Base-by-base conservation (phyloP, 2,329 filamentous ascomycete species). In the Ophiostoma piceae region DNA sequence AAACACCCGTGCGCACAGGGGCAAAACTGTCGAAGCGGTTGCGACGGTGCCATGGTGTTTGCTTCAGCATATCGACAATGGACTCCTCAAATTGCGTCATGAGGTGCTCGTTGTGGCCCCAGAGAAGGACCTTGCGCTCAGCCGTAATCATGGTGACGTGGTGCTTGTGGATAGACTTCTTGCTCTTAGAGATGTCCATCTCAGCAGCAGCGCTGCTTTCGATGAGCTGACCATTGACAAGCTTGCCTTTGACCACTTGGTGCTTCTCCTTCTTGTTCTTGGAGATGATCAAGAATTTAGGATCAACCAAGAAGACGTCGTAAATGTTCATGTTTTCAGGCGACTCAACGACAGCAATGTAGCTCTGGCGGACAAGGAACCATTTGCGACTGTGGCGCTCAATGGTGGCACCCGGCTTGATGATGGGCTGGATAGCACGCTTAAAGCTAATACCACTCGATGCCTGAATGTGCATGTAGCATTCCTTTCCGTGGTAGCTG, bases 251-350 rank as follows among this genome's bases (percentile, higher is more conserved):
- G 5, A 78, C 79, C 16, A 86, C 81, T 68, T 84, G 81, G 74
- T 68, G 66, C 67, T 70, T 68, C 57, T 82, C 84, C 19, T 85
- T 77, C 72, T 85, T 84, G 74, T 86, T 87, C 79, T 93, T 93
- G 69, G 91, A 88, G 73, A 93, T 88, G 67, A 97, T 88, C 68
- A 86, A 84, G 79, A 99, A 99, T 75, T 91, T 90, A 1, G 91
- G 85, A 77, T 99, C 95, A 35, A 98, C 92, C n/a, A 99, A 84
- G 78, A 97, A 98, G 29, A 99, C 95, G 79, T 99, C 96, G 78
- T 97, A 97, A 43, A 98, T 96, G 76, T 97, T 94, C 91, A 98
- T 96, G 75, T 96, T 96, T 78, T 98, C 94, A 0, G 95, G 95
- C 0, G 95, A 97, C 77, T 98, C 94, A n/a, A 98, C 94, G 74